Evolutionary conservation across 2,329 filamentous ascomycete species (phyloP), one percentile per base, ranked within the genome.

Genomic region (Colletotrichum chlorophyti): DNA sequence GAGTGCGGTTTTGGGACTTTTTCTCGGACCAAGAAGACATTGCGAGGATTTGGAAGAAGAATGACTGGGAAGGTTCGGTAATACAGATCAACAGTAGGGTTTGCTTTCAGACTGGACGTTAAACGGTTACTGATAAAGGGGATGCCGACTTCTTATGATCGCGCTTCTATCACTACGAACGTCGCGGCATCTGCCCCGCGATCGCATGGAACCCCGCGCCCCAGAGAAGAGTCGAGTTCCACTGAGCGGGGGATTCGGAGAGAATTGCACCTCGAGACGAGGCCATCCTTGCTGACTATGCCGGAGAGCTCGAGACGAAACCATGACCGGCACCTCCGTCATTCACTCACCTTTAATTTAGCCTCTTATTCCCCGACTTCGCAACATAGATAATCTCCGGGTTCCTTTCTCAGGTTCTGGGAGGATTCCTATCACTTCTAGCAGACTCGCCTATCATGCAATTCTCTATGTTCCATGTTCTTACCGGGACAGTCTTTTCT

Each of bases 1-100:
- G 31, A 4, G 38, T 63, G 51, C 55, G 51, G 26, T 59, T 59
- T 31, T 49, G 37, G 3, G 51, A 38, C 43, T 59, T 59, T 15
- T 34, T 38, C 26, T 55, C 55, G 4, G 55, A 37, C 55, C 55
- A 59, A 14, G 37, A 27, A n/a, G 41, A 14, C 55, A 59, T 59
- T 11, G 1, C 32, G 5, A 15, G 19, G 19, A 1, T 7, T 34
- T 5, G 0, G 4, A 17, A 2, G 14, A 11, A 6, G 3, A 21
- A n/a, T 9, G 26, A 15, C 8, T 21, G 34, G 14, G 5, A 5
- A n/a, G n/a, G n/a, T n/a, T n/a, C n/a, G n/a, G n/a, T 12, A 15
- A 26, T 1, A 4, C 11, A 14, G n/a, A 27, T 4, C 6, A 12
- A 3, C 1, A 1, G 5, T 3, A 23, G n/a, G n/a, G n/a, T n/a